A percentile compares a stretch with the other conserved stretches of the same genome.
phyloP scores from a whole-genome alignment of 495 filamentous ascomycete species.

The Aspergillus ellipticus region DNA sequence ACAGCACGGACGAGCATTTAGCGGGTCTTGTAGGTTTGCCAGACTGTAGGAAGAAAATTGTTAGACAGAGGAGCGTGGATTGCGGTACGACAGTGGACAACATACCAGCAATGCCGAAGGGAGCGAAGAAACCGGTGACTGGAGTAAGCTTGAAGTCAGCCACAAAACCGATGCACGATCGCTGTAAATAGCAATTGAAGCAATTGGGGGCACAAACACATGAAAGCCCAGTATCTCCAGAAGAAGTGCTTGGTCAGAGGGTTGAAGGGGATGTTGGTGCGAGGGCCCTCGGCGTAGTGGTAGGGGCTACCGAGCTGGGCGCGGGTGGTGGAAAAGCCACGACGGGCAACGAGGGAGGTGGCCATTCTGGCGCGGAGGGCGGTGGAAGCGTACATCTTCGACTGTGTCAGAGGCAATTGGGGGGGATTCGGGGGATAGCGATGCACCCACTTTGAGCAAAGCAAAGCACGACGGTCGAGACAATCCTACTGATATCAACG shows the following conservation, averaged over 20 bases:
- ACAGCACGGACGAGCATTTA: constrained; percentile 24
- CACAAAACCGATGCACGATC: constrained; percentile 8
- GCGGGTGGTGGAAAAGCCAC: constrained; percentile 89
- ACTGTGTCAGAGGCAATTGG: constrained; percentile 14
- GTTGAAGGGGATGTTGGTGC: constrained; percentile 95
- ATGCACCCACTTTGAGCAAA: constrained; percentile 31
- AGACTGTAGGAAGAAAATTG: constrained; percentile 53
- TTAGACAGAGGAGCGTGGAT: constrained; percentile 19
- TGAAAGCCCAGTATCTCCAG: constrained; percentile 77
- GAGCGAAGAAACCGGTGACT: constrained; percentile 72
- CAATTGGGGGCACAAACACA: constrained; percentile 49
- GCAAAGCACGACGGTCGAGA: constrained; percentile 31
- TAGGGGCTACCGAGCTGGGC: constrained; percentile 83
- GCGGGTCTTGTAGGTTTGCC: constrained; percentile 76
- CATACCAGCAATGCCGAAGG: constrained; percentile 82
- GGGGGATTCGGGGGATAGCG: background rate
- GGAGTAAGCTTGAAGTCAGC: constrained; percentile 29
- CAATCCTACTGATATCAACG: constrained; percentile 13
- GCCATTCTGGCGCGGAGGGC: constrained; percentile 66
- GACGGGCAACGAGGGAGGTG: constrained; percentile 70
- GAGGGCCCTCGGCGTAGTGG: constrained; percentile 97
- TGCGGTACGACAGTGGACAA: constrained; percentile 15
- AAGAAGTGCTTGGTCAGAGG: constrained; percentile 80
- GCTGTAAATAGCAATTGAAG: constrained; percentile 12
- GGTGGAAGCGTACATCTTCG: constrained; percentile 81